A percentile compares a stretch with the other conserved stretches of the same genome.
These are phyloP conservation scores for Scenedesmus sp. DNA, from an alignment of 163 green algal species.

Conservation along the genomic window DNA sequence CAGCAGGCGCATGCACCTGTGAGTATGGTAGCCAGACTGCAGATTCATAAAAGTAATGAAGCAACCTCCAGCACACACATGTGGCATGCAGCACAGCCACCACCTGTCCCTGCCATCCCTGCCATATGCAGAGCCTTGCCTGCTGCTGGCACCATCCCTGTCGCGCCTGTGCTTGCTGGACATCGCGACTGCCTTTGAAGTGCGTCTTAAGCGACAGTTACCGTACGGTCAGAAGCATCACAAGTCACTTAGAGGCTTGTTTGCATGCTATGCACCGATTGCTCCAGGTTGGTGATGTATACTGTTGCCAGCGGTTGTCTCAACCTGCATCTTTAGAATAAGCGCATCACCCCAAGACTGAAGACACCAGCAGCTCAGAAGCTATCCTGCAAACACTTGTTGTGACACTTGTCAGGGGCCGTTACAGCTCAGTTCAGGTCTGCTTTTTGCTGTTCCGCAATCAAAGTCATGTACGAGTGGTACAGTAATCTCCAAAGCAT, in stretches of 20 bases:
- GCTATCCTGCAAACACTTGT: background rate
- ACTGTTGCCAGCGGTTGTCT: background rate
- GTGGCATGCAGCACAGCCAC: background rate
- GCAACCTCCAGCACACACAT: background rate
- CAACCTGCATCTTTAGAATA: background rate
- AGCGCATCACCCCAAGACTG: background rate
- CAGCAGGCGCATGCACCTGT: background rate
- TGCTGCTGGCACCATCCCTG: slow-evolving; percentile 24
- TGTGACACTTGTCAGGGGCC: slow-evolving; percentile 2
- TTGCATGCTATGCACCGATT: background rate
- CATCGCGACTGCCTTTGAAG: background rate
- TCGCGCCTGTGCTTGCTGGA: slow-evolving; percentile 11
- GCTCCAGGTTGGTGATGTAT: background rate
- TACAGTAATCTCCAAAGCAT: background rate
- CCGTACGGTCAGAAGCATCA: background rate
- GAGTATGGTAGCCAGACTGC: background rate
- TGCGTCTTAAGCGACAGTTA: background rate
- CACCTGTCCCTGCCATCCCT: slow-evolving; percentile 33
- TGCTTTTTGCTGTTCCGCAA: too few species aligned
- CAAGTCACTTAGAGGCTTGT: background rate
- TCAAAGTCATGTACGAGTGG: too few species aligned
- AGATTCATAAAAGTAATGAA: background rate
- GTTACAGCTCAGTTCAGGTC: background rate
- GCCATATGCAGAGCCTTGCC: background rate
- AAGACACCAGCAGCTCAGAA: background rate